Conservation (phyloP, 371 early-diverging fungal genomes). For the Apophysomyces trapeziformis region DNA sequence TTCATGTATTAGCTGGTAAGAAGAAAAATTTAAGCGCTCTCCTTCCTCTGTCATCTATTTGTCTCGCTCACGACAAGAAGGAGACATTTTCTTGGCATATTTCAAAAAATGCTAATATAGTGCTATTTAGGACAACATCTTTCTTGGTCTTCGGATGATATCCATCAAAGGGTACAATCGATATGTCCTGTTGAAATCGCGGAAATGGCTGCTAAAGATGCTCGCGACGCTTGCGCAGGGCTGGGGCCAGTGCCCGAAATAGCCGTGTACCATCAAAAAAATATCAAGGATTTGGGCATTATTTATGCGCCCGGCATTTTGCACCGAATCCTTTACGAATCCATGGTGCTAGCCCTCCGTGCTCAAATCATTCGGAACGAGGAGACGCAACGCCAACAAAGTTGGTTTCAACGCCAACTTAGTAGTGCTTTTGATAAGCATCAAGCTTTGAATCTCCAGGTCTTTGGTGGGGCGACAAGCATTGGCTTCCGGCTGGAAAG, state of each 20-base stretch:
- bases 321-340: slow-evolving; percentile 71
- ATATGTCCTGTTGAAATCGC: slow-evolving; percentile 67
- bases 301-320: slow-evolving; percentile 67
- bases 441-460: slow-evolving; percentile 41
- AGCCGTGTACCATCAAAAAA: slow-evolving; percentile 16
- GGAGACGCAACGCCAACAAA: slow-evolving; percentile 49
- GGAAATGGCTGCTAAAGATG: slow-evolving; percentile 66
- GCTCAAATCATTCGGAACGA: slow-evolving; percentile 59
- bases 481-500: slow-evolving; percentile 40
- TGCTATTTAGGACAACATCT: slow-evolving; percentile 58
- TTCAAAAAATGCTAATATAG: not conserved
- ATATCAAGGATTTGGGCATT: slow-evolving; percentile 38
- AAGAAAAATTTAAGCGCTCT: not conserved
- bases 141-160: slow-evolving; percentile 54
- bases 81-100: slow-evolving; percentile 13
- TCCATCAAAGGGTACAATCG: slow-evolving; percentile 60
- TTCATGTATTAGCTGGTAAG: slow-evolving; percentile 61
- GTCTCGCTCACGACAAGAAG: slow-evolving; percentile 3
- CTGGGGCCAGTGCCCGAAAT: slow-evolving; percentile 30
- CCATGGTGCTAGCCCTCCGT: slow-evolving; percentile 61
- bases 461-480: slow-evolving; percentile 48
- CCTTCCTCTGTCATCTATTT: slow-evolving; percentile 17
- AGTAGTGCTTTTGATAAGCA: not conserved
- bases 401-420: slow-evolving; percentile 21
- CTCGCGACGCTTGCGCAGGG: slow-evolving; percentile 55